These are phyloP conservation scores for Mucor lusitanicus DNA, from an alignment of 371 early-diverging fungal species.

Conservation along the genomic window DNA sequence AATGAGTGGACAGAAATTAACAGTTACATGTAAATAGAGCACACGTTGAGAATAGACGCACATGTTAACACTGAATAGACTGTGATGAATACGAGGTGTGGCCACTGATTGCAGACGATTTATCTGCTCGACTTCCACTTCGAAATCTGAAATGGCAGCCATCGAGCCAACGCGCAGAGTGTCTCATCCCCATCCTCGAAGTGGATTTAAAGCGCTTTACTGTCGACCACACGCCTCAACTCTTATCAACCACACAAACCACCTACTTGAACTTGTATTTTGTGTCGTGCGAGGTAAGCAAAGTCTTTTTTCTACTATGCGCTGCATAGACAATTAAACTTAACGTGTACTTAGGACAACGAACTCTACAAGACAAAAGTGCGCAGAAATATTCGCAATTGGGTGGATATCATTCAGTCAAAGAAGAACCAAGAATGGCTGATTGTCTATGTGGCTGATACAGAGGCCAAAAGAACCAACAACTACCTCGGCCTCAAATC, in stretches of 20 bases:
- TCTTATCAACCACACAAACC: slow-evolving; percentile 62
- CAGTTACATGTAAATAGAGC: slow-evolving; percentile 27
- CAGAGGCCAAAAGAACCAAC: slow-evolving; percentile 61
- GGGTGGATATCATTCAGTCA: slow-evolving; percentile 75
- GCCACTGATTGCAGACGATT: slow-evolving; percentile 71
- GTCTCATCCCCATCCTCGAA: slow-evolving; percentile 63
- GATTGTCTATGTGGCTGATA: slow-evolving; percentile 80
- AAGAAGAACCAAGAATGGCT: slow-evolving; percentile 93
- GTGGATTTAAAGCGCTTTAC: slow-evolving; percentile 71
- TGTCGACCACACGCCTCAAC: slow-evolving; percentile 50
- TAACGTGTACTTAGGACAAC: slow-evolving; percentile 58
- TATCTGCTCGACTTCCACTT: slow-evolving; percentile 77
- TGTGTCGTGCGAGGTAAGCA: slow-evolving; percentile 75
- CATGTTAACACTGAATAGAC: slow-evolving; percentile 41
- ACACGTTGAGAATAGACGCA: not conserved
- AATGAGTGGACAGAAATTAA: slow-evolving; percentile 31
- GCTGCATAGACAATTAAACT: not conserved
- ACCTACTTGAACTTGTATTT: slow-evolving; percentile 82
- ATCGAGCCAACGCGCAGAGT: slow-evolving; percentile 65
- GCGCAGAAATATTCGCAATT: slow-evolving; percentile 76
- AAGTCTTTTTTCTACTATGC: not conserved
- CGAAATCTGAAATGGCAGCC: slow-evolving; percentile 85
- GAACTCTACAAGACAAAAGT: slow-evolving; percentile 81
- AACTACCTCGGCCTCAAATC: slow-evolving; percentile 71
- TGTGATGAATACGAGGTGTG: slow-evolving; percentile 80